Conservation (phyloP, 2,329 filamentous ascomycete species). For the Calonectria multiphialidica region DNA sequence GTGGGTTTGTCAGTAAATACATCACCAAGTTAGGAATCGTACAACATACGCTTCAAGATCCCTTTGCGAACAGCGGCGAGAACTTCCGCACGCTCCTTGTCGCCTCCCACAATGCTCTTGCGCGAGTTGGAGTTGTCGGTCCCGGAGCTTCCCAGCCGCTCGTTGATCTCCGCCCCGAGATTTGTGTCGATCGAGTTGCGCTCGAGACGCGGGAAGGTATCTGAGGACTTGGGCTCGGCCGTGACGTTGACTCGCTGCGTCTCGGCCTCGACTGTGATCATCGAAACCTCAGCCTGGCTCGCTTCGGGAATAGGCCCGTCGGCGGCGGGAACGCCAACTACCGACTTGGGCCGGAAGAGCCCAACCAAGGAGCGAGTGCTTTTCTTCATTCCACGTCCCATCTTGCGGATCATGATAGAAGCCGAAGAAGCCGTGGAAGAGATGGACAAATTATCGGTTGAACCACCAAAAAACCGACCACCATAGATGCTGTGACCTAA, state of each 20-base stretch:
- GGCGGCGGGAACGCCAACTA: conserved; percentile 80
- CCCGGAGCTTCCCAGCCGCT: conserved; percentile 67
- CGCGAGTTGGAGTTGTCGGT: conserved; percentile 74
- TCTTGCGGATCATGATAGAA: conserved; percentile 96
- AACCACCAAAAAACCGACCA: conserved; percentile 87
- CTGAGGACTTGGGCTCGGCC: conserved; percentile 74
- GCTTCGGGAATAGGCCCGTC: conserved; percentile 76
- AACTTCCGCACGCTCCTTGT: conserved; percentile 90
- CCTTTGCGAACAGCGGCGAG: conserved; percentile 94
- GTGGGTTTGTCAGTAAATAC: conserved; percentile 33
- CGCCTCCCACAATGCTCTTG: conserved; percentile 92
- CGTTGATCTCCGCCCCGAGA: conserved; percentile 59
- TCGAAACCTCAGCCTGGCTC: conserved; percentile 88
- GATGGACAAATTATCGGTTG: conserved; percentile 94
- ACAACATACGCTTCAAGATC: conserved; percentile 84
- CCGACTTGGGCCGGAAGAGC: conserved; percentile 93
- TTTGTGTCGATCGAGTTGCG: conserved; percentile 81
- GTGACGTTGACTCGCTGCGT: conserved; percentile 86
- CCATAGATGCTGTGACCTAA: conserved; percentile 95
- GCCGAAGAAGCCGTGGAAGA: conserved; percentile 91
- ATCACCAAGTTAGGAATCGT: too few relatives aligned
- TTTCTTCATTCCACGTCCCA: conserved; percentile 99
- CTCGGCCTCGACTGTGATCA: conserved; percentile 96
- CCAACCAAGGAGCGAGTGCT: conserved; percentile 91
- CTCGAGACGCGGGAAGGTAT: conserved; percentile 85